phyloP scores from a whole-genome alignment of 257 asterid species.

The Coffea eugenioides region DNA sequence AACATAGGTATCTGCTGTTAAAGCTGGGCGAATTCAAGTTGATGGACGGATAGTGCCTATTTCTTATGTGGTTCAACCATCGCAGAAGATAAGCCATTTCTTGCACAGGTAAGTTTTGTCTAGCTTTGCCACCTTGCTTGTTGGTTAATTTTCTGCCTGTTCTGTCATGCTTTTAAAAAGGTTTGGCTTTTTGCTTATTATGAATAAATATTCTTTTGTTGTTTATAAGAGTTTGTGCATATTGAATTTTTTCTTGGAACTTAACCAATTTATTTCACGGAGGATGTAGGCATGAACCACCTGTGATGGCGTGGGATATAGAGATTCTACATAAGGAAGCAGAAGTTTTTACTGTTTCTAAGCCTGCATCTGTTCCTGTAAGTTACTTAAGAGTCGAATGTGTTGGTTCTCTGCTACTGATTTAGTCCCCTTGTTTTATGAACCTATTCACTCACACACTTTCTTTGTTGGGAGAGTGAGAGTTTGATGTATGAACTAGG shows the following conservation, averaged over 20 bases:
- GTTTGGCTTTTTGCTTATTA: neutral
- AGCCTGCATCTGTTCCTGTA: constrained; percentile 98
- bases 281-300: constrained; percentile 99
- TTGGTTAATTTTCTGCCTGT: neutral
- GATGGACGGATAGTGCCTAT: constrained; percentile 71
- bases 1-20: constrained; percentile 79
- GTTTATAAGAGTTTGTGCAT: neutral
- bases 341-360: constrained; percentile 76
- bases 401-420: neutral
- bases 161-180: neutral
- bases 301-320: constrained; percentile 79
- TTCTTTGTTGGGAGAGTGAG: neutral
- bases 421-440: neutral
- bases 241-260: constrained; percentile 21
- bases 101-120: constrained; percentile 64
- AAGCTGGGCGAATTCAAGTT: constrained; percentile 86
- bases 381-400: constrained; percentile 35
- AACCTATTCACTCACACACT: neutral
- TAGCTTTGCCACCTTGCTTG: neutral
- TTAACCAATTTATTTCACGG: constrained; percentile 44
- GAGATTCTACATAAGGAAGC: constrained; percentile 70
- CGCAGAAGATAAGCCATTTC: constrained; percentile 94
- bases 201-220: neutral
- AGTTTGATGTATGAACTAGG: neutral
- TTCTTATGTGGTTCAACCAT: constrained; percentile 63